Percentiles rank a stretch among this genome's conserved stretches.
phyloP scores from a whole-genome alignment of 1,284 basidiomycete species.

The Rhodotorula glutinis region DNA sequence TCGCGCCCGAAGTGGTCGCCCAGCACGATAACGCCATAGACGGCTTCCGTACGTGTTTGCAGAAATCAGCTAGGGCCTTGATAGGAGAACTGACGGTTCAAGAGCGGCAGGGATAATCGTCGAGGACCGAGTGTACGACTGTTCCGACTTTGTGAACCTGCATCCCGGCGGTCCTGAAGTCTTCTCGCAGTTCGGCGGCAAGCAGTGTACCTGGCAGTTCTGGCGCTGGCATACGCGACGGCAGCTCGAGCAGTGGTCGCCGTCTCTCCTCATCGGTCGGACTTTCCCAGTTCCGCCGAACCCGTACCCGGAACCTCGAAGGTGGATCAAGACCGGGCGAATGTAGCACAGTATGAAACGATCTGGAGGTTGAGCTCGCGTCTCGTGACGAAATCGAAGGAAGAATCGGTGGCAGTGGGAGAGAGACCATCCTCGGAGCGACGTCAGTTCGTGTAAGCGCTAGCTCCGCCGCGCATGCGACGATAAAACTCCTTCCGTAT shows the following conservation, averaged over 20 bases:
- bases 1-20: constrained; percentile 10
- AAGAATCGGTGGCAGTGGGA: too few species aligned
- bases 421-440: too few species aligned
- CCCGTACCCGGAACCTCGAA: neutral
- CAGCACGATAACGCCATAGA: constrained; percentile 2
- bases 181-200: constrained; percentile 8
- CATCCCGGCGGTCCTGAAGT: constrained; percentile 19
- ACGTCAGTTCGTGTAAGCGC: too few species aligned
- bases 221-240: constrained; percentile 14
- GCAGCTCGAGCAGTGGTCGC: constrained; percentile 10
- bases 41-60: constrained; percentile 9
- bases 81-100: neutral
- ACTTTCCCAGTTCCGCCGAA: constrained; percentile 6
- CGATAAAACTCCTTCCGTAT: too few species aligned
- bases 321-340: constrained; percentile 1
- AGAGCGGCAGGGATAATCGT: constrained; percentile 12
- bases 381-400: too few species aligned
- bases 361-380: too few species aligned
- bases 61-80: too few species aligned
- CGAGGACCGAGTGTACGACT: constrained; percentile 16
- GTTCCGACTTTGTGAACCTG: constrained; percentile 10
- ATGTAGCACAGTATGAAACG: neutral
- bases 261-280: constrained; percentile 19
- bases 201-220: constrained; percentile 18
- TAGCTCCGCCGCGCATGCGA: too few species aligned